Conservation (phyloP, 2,329 filamentous ascomycete species). For the Trichothecium roseum region DNA sequence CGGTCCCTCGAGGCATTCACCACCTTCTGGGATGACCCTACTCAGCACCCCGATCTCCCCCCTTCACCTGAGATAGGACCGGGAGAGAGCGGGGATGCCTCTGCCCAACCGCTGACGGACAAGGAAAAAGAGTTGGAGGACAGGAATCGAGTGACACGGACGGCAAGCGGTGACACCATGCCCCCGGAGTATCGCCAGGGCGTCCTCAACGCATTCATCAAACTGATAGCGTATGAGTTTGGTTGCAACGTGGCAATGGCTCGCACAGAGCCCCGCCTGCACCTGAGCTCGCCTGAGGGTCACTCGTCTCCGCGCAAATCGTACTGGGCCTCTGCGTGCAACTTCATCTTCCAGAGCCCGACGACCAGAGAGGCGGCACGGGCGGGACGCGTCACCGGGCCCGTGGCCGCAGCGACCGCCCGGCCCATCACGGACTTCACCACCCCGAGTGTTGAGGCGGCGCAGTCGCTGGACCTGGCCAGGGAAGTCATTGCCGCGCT, state of each 20-base stretch:
- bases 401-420: slow-evolving; percentile 48
- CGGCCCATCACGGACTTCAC: slow-evolving; percentile 44
- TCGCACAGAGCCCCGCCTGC: slow-evolving; percentile 48
- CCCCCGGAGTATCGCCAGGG: slow-evolving; percentile 47
- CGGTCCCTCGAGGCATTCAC: slow-evolving; percentile 50
- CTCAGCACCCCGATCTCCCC: slow-evolving; percentile 20
- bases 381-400: slow-evolving; percentile 49
- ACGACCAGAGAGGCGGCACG: slow-evolving; percentile 49
- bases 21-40: slow-evolving; percentile 52
- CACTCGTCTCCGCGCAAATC: slow-evolving; percentile 28
- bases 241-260: slow-evolving; percentile 49
- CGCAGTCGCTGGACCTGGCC: slow-evolving; percentile 52
- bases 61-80: slow-evolving; percentile 20
- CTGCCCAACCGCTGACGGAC: slow-evolving; percentile 3
- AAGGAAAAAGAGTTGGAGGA: slow-evolving; percentile 6
- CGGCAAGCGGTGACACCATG: slow-evolving; percentile 41
- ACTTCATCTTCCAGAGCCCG: slow-evolving; percentile 51
- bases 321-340: slow-evolving; percentile 48
- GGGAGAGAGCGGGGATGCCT: slow-evolving; percentile 8
- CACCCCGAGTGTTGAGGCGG: slow-evolving; percentile 30
- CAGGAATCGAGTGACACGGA: slow-evolving; percentile 23
- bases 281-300: slow-evolving; percentile 32
- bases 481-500: slow-evolving; percentile 51
- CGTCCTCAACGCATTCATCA: slow-evolving; percentile 49
- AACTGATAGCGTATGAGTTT: slow-evolving; percentile 56